Percentiles rank a stretch among this genome's conserved stretches.
phyloP scores from a whole-genome alignment of 345 rosid genomes.

The Brassica rapa region DNA sequence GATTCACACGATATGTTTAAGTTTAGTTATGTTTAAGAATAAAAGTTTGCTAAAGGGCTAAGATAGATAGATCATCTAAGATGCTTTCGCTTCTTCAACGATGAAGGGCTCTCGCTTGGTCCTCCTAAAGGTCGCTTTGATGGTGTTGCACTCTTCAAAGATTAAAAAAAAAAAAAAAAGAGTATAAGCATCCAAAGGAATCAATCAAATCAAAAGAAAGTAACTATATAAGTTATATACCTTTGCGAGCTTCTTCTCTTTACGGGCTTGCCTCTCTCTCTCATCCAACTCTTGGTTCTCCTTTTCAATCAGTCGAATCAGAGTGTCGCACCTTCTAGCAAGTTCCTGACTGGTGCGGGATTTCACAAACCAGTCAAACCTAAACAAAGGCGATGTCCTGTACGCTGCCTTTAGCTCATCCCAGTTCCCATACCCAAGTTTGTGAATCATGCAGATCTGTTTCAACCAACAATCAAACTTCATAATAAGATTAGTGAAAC shows the following conservation, averaged over 20 bases:
- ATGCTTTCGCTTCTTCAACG: slow-evolving; percentile 74
- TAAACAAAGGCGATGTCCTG: slow-evolving; percentile 86
- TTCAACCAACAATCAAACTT: background rate
- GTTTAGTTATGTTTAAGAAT: slow-evolving; percentile 7
- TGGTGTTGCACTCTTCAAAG: slow-evolving; percentile 55
- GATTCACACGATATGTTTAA: background rate
- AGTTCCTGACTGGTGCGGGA: slow-evolving; percentile 99
- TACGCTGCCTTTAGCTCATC: slow-evolving; percentile 98
- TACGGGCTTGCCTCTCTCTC: slow-evolving; percentile 96
- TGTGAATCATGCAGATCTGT: slow-evolving; percentile 99
- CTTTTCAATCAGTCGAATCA: slow-evolving; percentile 93
- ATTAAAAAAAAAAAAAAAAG: background rate
- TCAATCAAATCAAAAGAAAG: slow-evolving; percentile 7
- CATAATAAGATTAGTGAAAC: background rate
- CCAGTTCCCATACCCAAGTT: slow-evolving; percentile 99
- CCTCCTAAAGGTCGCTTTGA: slow-evolving; percentile 70
- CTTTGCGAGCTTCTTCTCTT: slow-evolving; percentile 98
- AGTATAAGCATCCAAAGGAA: background rate
- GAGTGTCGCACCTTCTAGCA: slow-evolving; percentile 94
- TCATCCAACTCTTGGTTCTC: slow-evolving; percentile 98
- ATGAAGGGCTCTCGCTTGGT: slow-evolving; percentile 74
- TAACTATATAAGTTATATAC: slow-evolving; percentile 35
- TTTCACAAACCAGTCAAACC: slow-evolving; percentile 99
- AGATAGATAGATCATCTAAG: slow-evolving; percentile 54
- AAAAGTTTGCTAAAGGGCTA: slow-evolving; percentile 18